A percentile compares a stretch with the other conserved stretches of the same genome.
Conservation (phyloP, 805 yeast species). For the Hanseniaspora meyeri region DNA sequence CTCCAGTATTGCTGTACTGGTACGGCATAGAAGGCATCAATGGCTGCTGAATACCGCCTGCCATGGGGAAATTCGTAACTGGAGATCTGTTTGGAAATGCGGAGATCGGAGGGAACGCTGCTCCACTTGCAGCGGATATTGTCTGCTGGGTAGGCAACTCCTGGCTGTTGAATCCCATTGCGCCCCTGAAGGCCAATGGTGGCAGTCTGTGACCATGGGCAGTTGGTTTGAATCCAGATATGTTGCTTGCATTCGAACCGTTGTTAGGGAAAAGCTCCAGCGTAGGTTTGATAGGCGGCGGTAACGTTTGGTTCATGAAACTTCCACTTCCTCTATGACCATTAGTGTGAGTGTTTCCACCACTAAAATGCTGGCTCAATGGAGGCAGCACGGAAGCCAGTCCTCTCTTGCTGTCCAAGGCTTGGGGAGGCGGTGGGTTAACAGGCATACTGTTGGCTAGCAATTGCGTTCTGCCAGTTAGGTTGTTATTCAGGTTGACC, state of each 20-base stretch:
- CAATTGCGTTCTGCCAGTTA: neutral
- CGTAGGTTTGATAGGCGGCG: conserved; percentile 10
- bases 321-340: neutral
- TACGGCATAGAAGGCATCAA: neutral
- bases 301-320: neutral
- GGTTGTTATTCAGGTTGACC: neutral
- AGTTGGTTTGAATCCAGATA: neutral
- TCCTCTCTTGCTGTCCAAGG: neutral
- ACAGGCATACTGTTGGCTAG: neutral
- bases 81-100: neutral
- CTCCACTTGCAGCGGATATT: neutral
- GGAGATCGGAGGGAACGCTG: neutral
- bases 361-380: neutral
- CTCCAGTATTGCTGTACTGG: neutral
- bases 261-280: conserved; percentile 5
- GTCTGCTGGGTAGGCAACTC: neutral
- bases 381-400: neutral
- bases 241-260: neutral
- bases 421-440: neutral
- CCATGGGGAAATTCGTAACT: neutral
- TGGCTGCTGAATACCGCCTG: neutral
- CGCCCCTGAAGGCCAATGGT: neutral
- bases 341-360: neutral
- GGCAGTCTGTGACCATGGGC: conserved; percentile 1
- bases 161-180: neutral